Base-by-base conservation (phyloP, 176 grass and related monocot genomes). In the Stipa capillata region DNA sequence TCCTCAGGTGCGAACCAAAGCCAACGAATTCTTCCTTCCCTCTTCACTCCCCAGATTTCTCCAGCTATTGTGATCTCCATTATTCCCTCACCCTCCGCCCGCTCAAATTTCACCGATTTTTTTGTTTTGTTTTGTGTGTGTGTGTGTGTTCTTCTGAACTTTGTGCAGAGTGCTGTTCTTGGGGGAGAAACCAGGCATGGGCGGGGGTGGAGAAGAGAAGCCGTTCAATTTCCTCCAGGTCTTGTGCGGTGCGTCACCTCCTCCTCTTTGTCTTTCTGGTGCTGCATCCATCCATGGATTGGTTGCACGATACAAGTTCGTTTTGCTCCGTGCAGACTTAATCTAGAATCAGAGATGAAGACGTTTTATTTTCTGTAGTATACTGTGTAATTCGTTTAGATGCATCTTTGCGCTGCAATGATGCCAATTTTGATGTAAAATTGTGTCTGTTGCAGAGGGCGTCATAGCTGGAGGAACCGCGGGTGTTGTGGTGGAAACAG, bases 401-500 rank as follows among this genome's bases (percentile, higher is more conserved):
- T n/a, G n/a, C n/a, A n/a, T n/a, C n/a, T n/a, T n/a, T n/a, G n/a
- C n/a, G n/a, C n/a, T n/a, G n/a, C n/a, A n/a, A n/a, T n/a, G n/a
- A n/a, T n/a, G n/a, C n/a, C n/a, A n/a, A n/a, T n/a, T n/a, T n/a
- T n/a, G n/a, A n/a, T n/a, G n/a, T n/a, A n/a, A n/a, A n/a, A n/a
- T n/a, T n/a, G n/a, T n/a, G 24, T 49, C n/a, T 61, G 31, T 40
- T 32, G 31, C 76, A 94, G 95, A 97, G 76, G 95, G 92, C 45
- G 69, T 88, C 73, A 92, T 97, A 82, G 89, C 95, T n/a, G 95
- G 95, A 89, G 95, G 91, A 15, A 79, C 89, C 17, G 89, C 89
- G 61, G 92, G 95, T 77, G 92, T 92, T 76, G 85, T 97, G n/a
- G 92, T 94, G 12, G 95, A 97, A 81, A 92, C 92, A 41, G 73